Evolutionary conservation across 495 filamentous ascomycete genomes (phyloP).

Genomic region (Annulohypoxylon stygium): DNA sequence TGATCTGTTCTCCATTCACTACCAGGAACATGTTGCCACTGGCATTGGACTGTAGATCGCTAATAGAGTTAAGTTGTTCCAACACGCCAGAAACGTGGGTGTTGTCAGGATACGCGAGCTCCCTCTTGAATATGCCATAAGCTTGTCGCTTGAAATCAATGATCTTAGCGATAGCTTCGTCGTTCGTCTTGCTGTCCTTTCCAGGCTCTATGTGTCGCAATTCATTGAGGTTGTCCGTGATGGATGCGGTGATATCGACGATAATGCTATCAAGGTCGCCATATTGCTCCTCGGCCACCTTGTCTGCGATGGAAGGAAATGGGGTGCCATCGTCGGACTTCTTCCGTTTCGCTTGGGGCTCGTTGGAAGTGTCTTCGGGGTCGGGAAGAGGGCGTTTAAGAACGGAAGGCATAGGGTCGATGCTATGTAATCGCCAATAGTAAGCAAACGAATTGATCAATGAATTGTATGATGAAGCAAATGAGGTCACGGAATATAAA

Average conservation of each 20-base stretch:
- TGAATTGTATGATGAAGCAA: conserved; percentile 11
- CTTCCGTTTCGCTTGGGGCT: conserved; percentile 62
- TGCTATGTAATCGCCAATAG: conserved; percentile 50
- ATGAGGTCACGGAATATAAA: not conserved
- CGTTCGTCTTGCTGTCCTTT: conserved; percentile 43
- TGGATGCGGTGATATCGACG: conserved; percentile 57
- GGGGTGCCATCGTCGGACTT: conserved; percentile 56
- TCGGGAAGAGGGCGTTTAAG: conserved; percentile 61
- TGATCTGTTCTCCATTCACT: conserved; percentile 76
- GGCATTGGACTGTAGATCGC: conserved; percentile 46
- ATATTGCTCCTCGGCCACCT: conserved; percentile 60
- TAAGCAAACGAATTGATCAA: conserved; percentile 35
- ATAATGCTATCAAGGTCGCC: conserved; percentile 60
- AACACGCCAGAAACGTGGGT: conserved; percentile 27
- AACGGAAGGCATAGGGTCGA: conserved; percentile 59
- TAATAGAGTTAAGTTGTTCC: conserved; percentile 38
- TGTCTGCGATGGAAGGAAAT: conserved; percentile 59
- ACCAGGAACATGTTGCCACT: conserved; percentile 73
- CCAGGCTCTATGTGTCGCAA: conserved; percentile 48
- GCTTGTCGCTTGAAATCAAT: conserved; percentile 59
- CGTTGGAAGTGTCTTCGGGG: conserved; percentile 48
- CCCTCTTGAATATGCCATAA: conserved; percentile 56
- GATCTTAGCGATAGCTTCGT: conserved; percentile 53
- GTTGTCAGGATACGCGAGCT: conserved; percentile 55
- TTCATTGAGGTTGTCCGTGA: conserved; percentile 56